Base-by-base conservation (phyloP, 768 basidiomycete species). In the Hygrocybe coccinea region DNA sequence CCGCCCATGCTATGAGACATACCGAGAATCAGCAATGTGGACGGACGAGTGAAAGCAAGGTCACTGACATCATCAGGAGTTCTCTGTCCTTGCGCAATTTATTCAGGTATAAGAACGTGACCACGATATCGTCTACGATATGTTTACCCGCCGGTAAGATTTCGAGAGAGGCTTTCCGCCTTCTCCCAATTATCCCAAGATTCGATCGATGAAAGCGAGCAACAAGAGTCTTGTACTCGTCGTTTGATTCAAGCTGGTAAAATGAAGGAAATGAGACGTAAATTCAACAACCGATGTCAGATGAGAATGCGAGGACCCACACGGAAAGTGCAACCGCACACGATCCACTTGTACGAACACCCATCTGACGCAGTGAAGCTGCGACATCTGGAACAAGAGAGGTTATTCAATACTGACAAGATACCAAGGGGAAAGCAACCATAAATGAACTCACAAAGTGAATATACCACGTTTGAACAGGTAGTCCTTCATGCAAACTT, bases 31-130 rank as follows among this genome's bases (percentile, higher is more conserved):
- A n/a, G n/a, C n/a, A n/a, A n/a, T n/a, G n/a, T n/a, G n/a, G n/a
- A n/a, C n/a, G n/a, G n/a, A n/a, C n/a, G n/a, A n/a, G n/a, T n/a
- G n/a, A n/a, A n/a, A n/a, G n/a, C n/a, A n/a, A n/a, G n/a, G n/a
- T n/a, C n/a, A n/a, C n/a, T n/a, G n/a, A n/a, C n/a, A n/a, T n/a
- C n/a, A n/a, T n/a, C n/a, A n/a, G n/a, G n/a, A n/a, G n/a, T n/a
- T n/a, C n/a, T n/a, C n/a, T n/a, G n/a, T n/a, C n/a, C n/a, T n/a
- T n/a, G n/a, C n/a, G n/a, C n/a, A n/a, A n/a, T n/a, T n/a, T 67
- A 50, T 69, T 65, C 48, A 68, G 54, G 44, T 71, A 71, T 8
- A 70, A 59, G 46, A 70, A 71, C 8, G 70, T 72, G 34, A 72
- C 38, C 1, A 71, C 39, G 38, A 72, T 69, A 10, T 62, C 53